Evolutionary conservation across 495 filamentous ascomycete genomes (phyloP), one percentile per base, ranked within the genome.

Genomic region (Apiosordaria backusii): DNA sequence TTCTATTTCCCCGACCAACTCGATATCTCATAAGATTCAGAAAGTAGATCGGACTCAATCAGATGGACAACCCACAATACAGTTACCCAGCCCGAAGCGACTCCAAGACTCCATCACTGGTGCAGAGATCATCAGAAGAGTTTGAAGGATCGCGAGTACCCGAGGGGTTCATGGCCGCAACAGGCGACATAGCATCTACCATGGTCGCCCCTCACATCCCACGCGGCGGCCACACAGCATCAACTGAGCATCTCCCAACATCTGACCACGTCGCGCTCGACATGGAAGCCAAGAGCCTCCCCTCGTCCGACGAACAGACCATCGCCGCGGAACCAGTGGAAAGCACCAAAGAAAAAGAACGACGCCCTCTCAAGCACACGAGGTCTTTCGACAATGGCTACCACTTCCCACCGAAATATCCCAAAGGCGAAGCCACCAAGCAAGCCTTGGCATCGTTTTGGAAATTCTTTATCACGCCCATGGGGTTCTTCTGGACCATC

Each of bases 401-500:
- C 74, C 83, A 89, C 66, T 89, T 89, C 66, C 89, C 89, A 2
- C 88, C 89, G 4, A 87, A 87, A 68, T 83, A 89, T 65, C 80
- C 85, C 16, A 87, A 85, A 80, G 63, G 75, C n/a, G 87, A 90
- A 63, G 80, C 80, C 40, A 78, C 88, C 1, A 81, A 80, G 27
- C 77, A 81, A 16, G 84, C 81, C 58, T 79, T 85, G 76, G 80
- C 79, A 57, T 85, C 85, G 68, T 84, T 87, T 67, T 80, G 86
- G 75, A 69, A 78, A 18, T 83, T 80, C 70, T 78, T 81, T 71
- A 80, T 69, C 10, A 92, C 90, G 0, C 89, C 89, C 0, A 76
- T 86, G 68, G 91, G 92, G 13, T 90, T 92, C 74, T 79, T 92
- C 66, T 81, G 92, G 55, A 88, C 86, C 2, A 74, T 96, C 53